Conservation (phyloP, 306 rosid genomes). For the Albizia julibrissin region DNA sequence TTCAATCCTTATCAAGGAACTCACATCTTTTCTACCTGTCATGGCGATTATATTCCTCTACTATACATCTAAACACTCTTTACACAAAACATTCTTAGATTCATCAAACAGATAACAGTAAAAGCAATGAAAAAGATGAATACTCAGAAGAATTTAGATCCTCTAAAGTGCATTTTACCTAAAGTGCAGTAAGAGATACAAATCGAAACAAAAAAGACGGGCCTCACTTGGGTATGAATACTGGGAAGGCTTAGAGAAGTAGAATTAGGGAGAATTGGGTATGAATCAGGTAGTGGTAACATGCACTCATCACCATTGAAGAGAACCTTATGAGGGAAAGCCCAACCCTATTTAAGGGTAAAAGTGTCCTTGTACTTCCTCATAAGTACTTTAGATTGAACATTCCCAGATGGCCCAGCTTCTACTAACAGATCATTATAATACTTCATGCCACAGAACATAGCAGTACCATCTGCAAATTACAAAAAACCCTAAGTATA, state of each 20-base stretch:
- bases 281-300: constrained; percentile 83
- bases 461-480: constrained; percentile 85
- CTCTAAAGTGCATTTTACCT: background rate
- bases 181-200: background rate
- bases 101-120: background rate
- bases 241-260: constrained; percentile 45
- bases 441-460: constrained; percentile 86
- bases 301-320: constrained; percentile 94
- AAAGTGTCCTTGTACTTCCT: constrained; percentile 68
- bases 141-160: too few species aligned
- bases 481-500: background rate
- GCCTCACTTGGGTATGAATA: constrained; percentile 28
- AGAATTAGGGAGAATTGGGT: constrained; percentile 77
- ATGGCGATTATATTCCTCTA: constrained; percentile 21
- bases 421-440: constrained; percentile 77
- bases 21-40: constrained; percentile 11
- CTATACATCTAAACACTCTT: constrained; percentile 17
- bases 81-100: constrained; percentile 17
- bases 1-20: constrained; percentile 26
- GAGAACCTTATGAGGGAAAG: constrained; percentile 88
- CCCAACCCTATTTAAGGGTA: constrained; percentile 91
- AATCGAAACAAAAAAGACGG: too few species aligned
- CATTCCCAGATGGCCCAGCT: constrained; percentile 85
- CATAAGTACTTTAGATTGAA: constrained; percentile 88
- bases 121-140: background rate